A percentile compares a stretch with the other conserved stretches of the same genome.
Conservation (phyloP, 768 basidiomycete genomes). For the Rhodotorula toruloides region DNA sequence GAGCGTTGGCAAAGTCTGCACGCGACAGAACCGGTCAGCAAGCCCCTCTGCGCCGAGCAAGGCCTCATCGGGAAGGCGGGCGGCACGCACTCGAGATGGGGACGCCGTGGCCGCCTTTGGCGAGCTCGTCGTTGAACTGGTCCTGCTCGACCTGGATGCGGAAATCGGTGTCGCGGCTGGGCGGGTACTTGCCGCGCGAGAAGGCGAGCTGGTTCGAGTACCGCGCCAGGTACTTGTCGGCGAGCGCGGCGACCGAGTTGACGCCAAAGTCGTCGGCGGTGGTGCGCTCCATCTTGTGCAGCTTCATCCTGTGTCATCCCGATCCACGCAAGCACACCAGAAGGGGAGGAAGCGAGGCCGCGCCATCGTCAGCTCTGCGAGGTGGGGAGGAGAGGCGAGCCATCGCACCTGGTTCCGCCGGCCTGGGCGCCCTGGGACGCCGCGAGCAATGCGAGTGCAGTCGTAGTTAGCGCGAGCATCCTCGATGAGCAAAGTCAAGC, state of each 20-base stretch:
- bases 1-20: constrained; percentile 94
- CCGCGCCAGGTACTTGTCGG: constrained; percentile 86
- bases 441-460: constrained; percentile 27
- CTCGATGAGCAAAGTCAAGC: background rate
- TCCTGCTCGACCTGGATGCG: constrained; percentile 57
- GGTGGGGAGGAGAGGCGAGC: constrained; percentile 7
- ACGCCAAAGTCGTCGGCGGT: constrained; percentile 55
- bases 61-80: too few relatives aligned
- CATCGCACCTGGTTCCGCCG: constrained; percentile 46
- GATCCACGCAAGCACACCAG: background rate
- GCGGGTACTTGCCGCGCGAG: constrained; percentile 58
- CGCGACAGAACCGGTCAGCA: background rate
- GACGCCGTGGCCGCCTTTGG: constrained; percentile 71
- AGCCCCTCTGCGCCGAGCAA: too few relatives aligned
- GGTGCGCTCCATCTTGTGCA: constrained; percentile 69
- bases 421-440: constrained; percentile 45
- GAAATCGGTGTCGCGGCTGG: constrained; percentile 31
- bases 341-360: background rate
- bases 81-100: constrained; percentile 74
- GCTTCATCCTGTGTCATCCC: constrained; percentile 84
- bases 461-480: constrained; percentile 17
- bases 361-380: constrained; percentile 7
- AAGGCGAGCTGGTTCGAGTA: constrained; percentile 57
- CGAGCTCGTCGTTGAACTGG: constrained; percentile 51
- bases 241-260: constrained; percentile 67